A percentile compares a stretch with the other conserved stretches of the same genome.
These are phyloP conservation scores for Piedraia hortae DNA, from an alignment of 2,329 filamentous ascomycete species.

Conservation along the genomic window DNA sequence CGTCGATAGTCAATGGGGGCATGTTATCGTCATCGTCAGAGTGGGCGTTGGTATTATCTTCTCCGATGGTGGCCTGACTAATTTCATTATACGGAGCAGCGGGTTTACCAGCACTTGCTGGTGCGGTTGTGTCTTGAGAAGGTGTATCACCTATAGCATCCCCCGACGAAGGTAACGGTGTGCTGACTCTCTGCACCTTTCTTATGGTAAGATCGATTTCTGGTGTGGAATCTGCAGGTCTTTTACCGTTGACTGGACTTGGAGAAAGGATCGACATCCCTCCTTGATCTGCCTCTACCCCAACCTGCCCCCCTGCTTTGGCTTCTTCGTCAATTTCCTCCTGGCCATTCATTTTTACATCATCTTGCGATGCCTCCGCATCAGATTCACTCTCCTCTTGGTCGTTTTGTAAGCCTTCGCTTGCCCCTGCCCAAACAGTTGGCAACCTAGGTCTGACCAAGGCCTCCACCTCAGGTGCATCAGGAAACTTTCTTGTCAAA, in stretches of 20 bases:
- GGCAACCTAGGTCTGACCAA: slow-evolving; percentile 29
- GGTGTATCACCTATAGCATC: too few species aligned
- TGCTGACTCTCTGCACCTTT: too few species aligned
- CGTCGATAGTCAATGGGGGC: slow-evolving; percentile 11
- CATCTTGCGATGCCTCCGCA: background rate
- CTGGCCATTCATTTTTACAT: background rate
- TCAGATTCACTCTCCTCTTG: too few species aligned
- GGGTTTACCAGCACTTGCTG: slow-evolving; percentile 1
- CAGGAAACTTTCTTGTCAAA: slow-evolving; percentile 35
- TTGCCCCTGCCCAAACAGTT: slow-evolving; percentile 11
- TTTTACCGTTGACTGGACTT: background rate
- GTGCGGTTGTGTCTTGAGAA: slow-evolving; percentile 1
- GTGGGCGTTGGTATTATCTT: background rate
- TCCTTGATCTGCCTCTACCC: background rate
- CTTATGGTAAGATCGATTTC: too few species aligned
- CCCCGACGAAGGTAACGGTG: too few species aligned
- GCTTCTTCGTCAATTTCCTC: too few species aligned
- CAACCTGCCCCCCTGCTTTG: background rate
- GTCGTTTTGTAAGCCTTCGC: background rate
- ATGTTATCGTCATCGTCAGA: slow-evolving; percentile 14
- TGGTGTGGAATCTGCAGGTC: background rate
- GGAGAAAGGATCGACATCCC: background rate
- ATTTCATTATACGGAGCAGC: slow-evolving; percentile 1
- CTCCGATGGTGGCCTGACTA: slow-evolving; percentile 2
- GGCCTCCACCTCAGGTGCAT: slow-evolving; percentile 40